A percentile compares a stretch with the other conserved stretches of the same genome.
These are phyloP conservation scores for Alternaria gansuensis DNA, from an alignment of 2,329 filamentous ascomycete genomes.

Conservation along the genomic window DNA sequence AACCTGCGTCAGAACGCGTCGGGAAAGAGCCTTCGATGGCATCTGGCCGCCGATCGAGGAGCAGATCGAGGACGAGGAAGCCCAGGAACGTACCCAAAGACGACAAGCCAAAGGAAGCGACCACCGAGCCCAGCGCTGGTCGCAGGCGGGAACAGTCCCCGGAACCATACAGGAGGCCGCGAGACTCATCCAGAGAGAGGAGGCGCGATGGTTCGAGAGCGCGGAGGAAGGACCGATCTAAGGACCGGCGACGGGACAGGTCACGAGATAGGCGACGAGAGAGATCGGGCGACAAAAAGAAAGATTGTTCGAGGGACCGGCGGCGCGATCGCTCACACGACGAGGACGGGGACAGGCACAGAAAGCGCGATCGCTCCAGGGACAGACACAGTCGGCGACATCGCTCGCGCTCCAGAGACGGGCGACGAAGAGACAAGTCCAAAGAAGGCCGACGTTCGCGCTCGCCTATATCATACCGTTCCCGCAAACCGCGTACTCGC, in stretches of 20 bases:
- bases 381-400: slow-evolving; percentile 24
- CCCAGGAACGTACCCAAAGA: slow-evolving; percentile 26
- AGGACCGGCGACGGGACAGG: slow-evolving; percentile 28
- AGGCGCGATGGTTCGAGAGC: slow-evolving; percentile 25
- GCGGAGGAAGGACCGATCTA: slow-evolving; percentile 22
- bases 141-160: slow-evolving; percentile 35
- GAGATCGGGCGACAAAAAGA: slow-evolving; percentile 13
- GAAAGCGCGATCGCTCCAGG: slow-evolving; percentile 30
- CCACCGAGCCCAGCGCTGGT: slow-evolving; percentile 21
- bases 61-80: slow-evolving; percentile 25
- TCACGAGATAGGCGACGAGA: slow-evolving; percentile 31
- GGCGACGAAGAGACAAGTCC: slow-evolving; percentile 26
- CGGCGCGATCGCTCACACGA: slow-evolving; percentile 32
- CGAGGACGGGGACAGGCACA: slow-evolving; percentile 27
- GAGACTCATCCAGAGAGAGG: slow-evolving; percentile 28
- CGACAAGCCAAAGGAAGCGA: slow-evolving; percentile 24
- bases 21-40: slow-evolving; percentile 22
- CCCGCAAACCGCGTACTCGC: slow-evolving; percentile 35
- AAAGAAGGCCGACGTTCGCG: slow-evolving; percentile 32
- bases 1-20: slow-evolving; percentile 22
- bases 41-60: slow-evolving; percentile 28
- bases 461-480: slow-evolving; percentile 39
- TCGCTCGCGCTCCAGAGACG: slow-evolving; percentile 32
- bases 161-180: slow-evolving; percentile 42
- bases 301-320: slow-evolving; percentile 32